Evolutionary conservation across 2,329 filamentous ascomycete genomes (phyloP).

Genomic region (Epichloe gansuensis): DNA sequence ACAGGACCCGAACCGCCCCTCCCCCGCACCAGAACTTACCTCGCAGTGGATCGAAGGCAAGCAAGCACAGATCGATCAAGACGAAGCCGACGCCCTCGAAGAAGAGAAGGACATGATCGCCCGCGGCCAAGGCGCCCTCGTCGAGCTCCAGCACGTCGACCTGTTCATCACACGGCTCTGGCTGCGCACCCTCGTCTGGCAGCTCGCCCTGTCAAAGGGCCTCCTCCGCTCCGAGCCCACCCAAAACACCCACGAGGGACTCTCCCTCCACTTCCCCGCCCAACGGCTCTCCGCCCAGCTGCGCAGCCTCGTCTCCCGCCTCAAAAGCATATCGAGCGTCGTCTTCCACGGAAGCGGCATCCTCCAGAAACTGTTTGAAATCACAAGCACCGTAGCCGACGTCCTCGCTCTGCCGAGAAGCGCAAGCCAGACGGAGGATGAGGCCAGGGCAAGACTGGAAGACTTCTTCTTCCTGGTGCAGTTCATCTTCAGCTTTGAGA

Average conservation of each 20-base stretch:
- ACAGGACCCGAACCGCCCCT: conserved; percentile 10
- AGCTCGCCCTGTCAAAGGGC: conserved; percentile 26
- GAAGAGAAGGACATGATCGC: conserved; percentile 15
- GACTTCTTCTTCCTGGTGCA: conserved; percentile 40
- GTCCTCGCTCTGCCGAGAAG: conserved; percentile 39
- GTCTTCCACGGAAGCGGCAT: conserved; percentile 43
- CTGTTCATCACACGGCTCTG: conserved; percentile 28
- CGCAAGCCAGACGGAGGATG: conserved; percentile 24
- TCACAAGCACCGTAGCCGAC: conserved; percentile 46
- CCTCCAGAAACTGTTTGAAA: conserved; percentile 46
- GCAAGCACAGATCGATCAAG: conserved; percentile 26
- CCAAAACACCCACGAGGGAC: conserved; percentile 21
- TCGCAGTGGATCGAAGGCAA: conserved; percentile 28
- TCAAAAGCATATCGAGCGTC: conserved; percentile 29
- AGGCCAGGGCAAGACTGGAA: conserved; percentile 34
- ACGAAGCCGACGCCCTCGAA: conserved; percentile 20
- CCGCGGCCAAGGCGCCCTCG: conserved; percentile 16
- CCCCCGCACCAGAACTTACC: conserved; percentile 15
- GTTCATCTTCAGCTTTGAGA: conserved; percentile 36
- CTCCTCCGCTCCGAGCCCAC: conserved; percentile 23
- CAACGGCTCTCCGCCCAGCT: conserved; percentile 26
- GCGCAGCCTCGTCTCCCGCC: conserved; percentile 22
- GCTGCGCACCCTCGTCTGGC: conserved; percentile 29
- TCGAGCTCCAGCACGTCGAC: conserved; percentile 28
- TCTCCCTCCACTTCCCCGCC: conserved; percentile 28